phyloP scores from a whole-genome alignment of 495 filamentous ascomycete genomes.

The Acidomyces sp. region DNA sequence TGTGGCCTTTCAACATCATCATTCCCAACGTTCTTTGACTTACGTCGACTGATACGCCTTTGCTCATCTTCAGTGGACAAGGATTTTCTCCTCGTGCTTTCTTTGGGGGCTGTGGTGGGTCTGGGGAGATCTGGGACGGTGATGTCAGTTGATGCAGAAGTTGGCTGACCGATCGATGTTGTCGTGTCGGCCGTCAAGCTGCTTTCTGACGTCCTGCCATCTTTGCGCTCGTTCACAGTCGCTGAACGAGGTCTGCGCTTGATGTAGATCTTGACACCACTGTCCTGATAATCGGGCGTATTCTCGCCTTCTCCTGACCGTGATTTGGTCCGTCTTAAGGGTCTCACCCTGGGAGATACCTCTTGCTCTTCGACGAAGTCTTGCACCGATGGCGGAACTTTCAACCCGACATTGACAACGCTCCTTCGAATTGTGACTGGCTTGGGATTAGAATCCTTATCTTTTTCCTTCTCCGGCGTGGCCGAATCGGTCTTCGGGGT shows the following conservation, averaged over 20 bases:
- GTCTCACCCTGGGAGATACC: slow-evolving; percentile 4
- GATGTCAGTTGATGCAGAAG: slow-evolving; percentile 10
- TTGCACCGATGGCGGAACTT: slow-evolving; percentile 12
- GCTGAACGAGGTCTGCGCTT: slow-evolving; percentile 14
- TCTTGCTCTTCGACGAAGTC: slow-evolving; percentile 11
- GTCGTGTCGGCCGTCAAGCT: slow-evolving; percentile 7
- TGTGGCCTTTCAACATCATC: slow-evolving; percentile 1
- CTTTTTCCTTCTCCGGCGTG: slow-evolving; percentile 5
- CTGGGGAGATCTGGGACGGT: slow-evolving; percentile 6
- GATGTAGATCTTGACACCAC: slow-evolving; percentile 20
- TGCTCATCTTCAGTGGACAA: not conserved
- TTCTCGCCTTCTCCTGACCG: slow-evolving; percentile 6
- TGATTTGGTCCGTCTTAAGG: slow-evolving; percentile 5
- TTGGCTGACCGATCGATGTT: slow-evolving; percentile 6
- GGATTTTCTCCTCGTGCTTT: not conserved
- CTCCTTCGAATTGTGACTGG: slow-evolving; percentile 15
- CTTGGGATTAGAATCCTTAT: slow-evolving; percentile 15
- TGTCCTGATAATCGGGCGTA: slow-evolving; percentile 17
- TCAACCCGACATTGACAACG: slow-evolving; percentile 17
- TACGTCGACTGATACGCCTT: not conserved
- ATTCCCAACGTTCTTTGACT: slow-evolving; percentile 16
- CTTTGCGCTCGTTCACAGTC: slow-evolving; percentile 3
- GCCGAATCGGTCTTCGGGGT: slow-evolving; percentile 6
- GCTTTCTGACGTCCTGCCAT: slow-evolving; percentile 12
- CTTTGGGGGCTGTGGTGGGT: slow-evolving; percentile 8